Base-by-base conservation (phyloP, 2,329 filamentous ascomycete genomes). In the Clarireedia sp. region DNA sequence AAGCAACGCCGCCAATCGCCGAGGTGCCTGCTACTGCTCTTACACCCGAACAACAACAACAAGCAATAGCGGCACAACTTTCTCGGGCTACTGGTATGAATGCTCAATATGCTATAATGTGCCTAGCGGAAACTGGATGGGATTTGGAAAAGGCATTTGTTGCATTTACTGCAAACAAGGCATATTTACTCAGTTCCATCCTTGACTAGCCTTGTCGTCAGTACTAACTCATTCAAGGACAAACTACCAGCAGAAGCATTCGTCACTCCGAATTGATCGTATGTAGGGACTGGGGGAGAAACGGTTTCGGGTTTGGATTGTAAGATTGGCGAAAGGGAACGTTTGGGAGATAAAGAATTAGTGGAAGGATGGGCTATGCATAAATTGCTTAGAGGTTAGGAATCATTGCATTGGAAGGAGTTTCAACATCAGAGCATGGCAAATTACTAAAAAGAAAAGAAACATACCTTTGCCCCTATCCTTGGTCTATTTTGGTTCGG, bases 21-120 rank as follows among this genome's bases (percentile, higher is more conserved):
- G 24, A 33, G 10, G 19, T 37, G 4, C 24, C 44, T 23, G 37
- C 26, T 16, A 4, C 66, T 33, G 53, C 58, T 10, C 56, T 62
- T 12, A 51, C 60, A 7, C 58, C 61, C n/a, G 69, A 66, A 38
- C 63, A 54, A 55, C 57, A 73, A 47, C 80, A 87, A 62, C 80
- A 87, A 63, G 81, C 86, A 60, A 82, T 90, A 73, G 76, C 95
- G 67, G 74, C 83, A 19, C 85, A 94, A 67, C 78, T 96, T 51
- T 86, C 83, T 61, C 83, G 82, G 61, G 83, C 83, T 65, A 96
- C 91, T 1, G 82, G 84, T 56, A 90, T 99, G 83, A 94, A 82
- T 8, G 72, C 84, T 9, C 77, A 87, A 57, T 95, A 87, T 68
- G 87, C 90, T 1, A 80, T 85, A 62, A 80, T 95, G 76, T 96